These are phyloP conservation scores for Stephanodiscus minutulus DNA, from an alignment of 108 stramenopile species.

Conservation along the genomic window DNA sequence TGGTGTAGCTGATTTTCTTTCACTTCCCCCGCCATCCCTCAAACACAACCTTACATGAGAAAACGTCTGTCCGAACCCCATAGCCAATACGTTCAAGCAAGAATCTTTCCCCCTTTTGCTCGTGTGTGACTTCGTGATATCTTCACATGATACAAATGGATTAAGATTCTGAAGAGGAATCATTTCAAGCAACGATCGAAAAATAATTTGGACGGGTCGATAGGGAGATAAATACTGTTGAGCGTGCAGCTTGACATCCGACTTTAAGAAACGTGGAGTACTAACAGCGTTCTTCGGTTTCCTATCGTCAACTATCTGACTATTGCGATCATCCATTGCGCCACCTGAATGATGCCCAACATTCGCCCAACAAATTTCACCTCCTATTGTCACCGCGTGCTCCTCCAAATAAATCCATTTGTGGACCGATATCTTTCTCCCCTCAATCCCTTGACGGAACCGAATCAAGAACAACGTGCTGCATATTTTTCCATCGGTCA, in stretches of 20 bases:
- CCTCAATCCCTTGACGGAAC: slow-evolving; percentile 43
- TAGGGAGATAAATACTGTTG: slow-evolving; percentile 17
- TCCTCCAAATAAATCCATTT: slow-evolving; percentile 54
- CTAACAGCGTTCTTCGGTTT: background rate
- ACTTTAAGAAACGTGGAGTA: background rate
- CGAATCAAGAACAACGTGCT: slow-evolving; percentile 40
- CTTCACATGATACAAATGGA: slow-evolving; percentile 1
- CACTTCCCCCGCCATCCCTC: background rate
- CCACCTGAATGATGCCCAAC: slow-evolving; percentile 1
- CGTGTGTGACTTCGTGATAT: background rate
- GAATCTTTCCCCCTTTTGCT: background rate
- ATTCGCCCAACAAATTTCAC: slow-evolving; percentile 47
- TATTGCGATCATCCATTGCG: background rate
- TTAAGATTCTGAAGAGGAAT: slow-evolving; percentile 27
- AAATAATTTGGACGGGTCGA: slow-evolving; percentile 43
- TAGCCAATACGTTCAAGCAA: slow-evolving; percentile 33
- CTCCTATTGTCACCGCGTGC: slow-evolving; percentile 37
- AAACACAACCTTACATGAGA: slow-evolving; percentile 21
- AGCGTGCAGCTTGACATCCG: background rate
- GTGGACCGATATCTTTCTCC: slow-evolving; percentile 45
- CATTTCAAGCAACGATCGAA: slow-evolving; percentile 47
- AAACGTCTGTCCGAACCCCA: slow-evolving; percentile 38
- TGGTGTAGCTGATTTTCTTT: background rate
- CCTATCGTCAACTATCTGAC: background rate
- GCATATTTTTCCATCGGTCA: slow-evolving; percentile 33